Evolutionary conservation across 139 green algal species (phyloP).

Genomic region (Pseudopediastrum boryanum): DNA sequence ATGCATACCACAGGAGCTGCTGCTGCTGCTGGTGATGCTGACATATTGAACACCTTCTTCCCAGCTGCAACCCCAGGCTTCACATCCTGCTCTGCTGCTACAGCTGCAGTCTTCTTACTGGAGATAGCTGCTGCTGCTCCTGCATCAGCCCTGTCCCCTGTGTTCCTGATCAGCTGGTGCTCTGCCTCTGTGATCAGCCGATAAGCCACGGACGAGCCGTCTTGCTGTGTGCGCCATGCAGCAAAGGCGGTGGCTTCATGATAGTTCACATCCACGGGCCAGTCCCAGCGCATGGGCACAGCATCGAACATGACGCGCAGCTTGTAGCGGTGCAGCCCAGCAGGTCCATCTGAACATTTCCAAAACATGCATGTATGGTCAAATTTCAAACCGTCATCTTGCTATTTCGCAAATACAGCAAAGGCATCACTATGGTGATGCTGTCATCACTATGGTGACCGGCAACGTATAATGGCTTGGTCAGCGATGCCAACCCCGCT

Average conservation of each 20-base stretch:
- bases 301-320: conserved; percentile 74
- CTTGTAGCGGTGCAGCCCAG: conserved; percentile 66
- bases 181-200: conserved; percentile 75
- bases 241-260: conserved; percentile 77
- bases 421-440: too few relatives aligned
- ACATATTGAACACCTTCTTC: too few relatives aligned
- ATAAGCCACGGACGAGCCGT: conserved; percentile 54
- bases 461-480: too few relatives aligned
- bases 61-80: not conserved
- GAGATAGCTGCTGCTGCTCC: not conserved
- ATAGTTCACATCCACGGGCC: conserved; percentile 75
- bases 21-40: not conserved
- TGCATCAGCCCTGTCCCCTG: conserved; percentile 44
- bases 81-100: not conserved
- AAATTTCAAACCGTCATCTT: too few relatives aligned
- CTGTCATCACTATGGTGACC: too few relatives aligned
- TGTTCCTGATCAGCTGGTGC: conserved; percentile 61
- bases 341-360: conserved; percentile 20
- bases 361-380: not conserved
- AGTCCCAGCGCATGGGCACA: conserved; percentile 67
- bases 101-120: not conserved
- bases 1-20: too few relatives aligned
- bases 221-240: conserved; percentile 65
- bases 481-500: too few relatives aligned
- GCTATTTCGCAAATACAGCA: too few relatives aligned